Percentiles rank a stretch among this genome's conserved stretches.
phyloP scores from a whole-genome alignment of 805 yeast species.

The Candida adriatica region DNA sequence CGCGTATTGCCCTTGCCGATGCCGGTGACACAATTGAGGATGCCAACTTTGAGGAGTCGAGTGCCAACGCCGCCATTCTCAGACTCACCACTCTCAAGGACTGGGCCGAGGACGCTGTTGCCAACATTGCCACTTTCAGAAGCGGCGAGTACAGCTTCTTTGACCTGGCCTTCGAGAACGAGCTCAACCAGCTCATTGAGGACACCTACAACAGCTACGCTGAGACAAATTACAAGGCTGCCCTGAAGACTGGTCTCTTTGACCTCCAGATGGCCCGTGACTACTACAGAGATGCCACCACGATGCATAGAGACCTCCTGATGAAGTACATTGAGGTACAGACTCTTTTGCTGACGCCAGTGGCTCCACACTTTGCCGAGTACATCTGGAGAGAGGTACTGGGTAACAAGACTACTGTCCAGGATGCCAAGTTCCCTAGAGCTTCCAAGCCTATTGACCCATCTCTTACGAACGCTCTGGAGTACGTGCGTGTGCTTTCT shows the following conservation, averaged over 20 bases:
- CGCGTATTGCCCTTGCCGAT: slow-evolving; percentile 96
- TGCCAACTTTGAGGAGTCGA: slow-evolving; percentile 94
- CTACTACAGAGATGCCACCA: slow-evolving; percentile 78
- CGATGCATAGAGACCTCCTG: slow-evolving; percentile 81
- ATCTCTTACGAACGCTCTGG: slow-evolving; percentile 59
- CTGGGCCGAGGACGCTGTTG: slow-evolving; percentile 82
- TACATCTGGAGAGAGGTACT: slow-evolving; percentile 80
- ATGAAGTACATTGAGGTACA: slow-evolving; percentile 81
- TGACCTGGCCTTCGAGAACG: slow-evolving; percentile 88
- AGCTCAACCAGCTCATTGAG: slow-evolving; percentile 77
- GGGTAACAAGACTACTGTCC: slow-evolving; percentile 58
- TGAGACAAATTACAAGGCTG: slow-evolving; percentile 75
- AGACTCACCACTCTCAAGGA: slow-evolving; percentile 88
- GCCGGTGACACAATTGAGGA: slow-evolving; percentile 98
- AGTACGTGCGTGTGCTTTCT: slow-evolving; percentile 69
- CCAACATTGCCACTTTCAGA: slow-evolving; percentile 45
- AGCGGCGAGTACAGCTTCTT: slow-evolving; percentile 55
- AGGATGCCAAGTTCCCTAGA: slow-evolving; percentile 70
- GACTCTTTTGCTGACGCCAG: slow-evolving; percentile 77
- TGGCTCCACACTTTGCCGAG: slow-evolving; percentile 95
- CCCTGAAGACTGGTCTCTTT: slow-evolving; percentile 84
- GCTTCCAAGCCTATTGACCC: slow-evolving; percentile 60
- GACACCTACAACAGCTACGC: slow-evolving; percentile 66
- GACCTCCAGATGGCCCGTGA: slow-evolving; percentile 95
- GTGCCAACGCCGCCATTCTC: slow-evolving; percentile 95